Evolutionary conservation across 2,329 filamentous ascomycete genomes (phyloP), one percentile per base, ranked within the genome.

Genomic region (Aspergillus vadensis): DNA sequence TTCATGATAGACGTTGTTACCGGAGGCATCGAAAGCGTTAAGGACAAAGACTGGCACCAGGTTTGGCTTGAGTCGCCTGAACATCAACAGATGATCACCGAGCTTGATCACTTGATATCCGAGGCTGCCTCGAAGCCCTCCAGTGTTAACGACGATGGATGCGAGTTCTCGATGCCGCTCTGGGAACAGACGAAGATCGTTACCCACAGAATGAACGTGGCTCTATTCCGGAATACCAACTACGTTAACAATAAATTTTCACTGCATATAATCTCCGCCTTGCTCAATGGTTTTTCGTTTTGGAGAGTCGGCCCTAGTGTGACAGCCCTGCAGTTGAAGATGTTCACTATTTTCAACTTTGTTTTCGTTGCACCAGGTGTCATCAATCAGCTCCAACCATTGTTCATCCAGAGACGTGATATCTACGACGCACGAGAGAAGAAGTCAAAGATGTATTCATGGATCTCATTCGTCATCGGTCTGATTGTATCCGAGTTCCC

Each of bases 1-100:
- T 91, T 85, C 74, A 90, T 91, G 84, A 80, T 91, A 5, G 74
- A 77, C 32, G 74, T 77, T 21, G 77, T 41, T 23, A 14, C 52
- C n/a, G 21, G 36, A 38, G 30, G 52, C 21, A 27, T 55, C 25
- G 32, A 25, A 5, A 25, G 23, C 36, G 21, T 49, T 3, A 49
- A 49, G 27, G 51, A 41, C 51, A 54, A 27, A 15, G 32, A 43
- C n/a, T 55, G 52, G 38, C 25, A 30, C 15, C 38, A 55, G 15
- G 32, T 39, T 9, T 55, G 52, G 52, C 21, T 30, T 5, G 39
- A 30, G n/a, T 43, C 36, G 23, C 38, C 52, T 14, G 52, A 55
- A 30, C n/a, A 41, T 27, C 14, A 25, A 19, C 4, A 41, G 5
- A 17, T 30, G 25, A 27, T 30, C 44, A 32, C 47, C 25, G 47